Evolutionary conservation across 495 filamentous ascomycete species (phyloP).

Genomic region (Astrothelium subdiscretum): DNA sequence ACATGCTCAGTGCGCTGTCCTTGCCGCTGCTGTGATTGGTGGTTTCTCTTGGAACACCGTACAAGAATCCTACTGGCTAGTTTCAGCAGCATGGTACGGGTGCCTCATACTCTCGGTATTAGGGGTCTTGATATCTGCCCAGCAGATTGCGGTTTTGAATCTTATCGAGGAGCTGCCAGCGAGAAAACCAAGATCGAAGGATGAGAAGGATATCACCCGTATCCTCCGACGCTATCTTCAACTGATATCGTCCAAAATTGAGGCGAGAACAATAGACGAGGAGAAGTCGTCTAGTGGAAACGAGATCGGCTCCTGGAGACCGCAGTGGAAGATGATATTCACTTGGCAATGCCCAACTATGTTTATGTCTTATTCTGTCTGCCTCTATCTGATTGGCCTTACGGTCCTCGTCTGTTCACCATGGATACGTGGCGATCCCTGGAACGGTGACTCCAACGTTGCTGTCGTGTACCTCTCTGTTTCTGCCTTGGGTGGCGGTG

Average conservation of each 20-base stretch:
- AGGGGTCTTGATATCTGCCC: constrained; percentile 18
- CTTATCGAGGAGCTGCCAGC: constrained; percentile 10
- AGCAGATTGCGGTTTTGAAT: constrained; percentile 20
- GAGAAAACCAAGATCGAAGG: neutral
- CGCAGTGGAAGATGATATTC: constrained; percentile 23
- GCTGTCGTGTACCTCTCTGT: no score
- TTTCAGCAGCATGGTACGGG: constrained; percentile 21
- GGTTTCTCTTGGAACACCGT: constrained; percentile 24
- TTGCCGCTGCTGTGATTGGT: constrained; percentile 24
- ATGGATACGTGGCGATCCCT: constrained; percentile 7
- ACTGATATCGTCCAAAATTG: neutral
- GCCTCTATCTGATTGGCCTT: constrained; percentile 19
- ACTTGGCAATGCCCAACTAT: constrained; percentile 26
- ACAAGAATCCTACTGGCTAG: constrained; percentile 21
- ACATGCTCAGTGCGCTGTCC: constrained; percentile 16
- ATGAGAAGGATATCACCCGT: no score
- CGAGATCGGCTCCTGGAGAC: constrained; percentile 8
- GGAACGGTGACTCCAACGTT: constrained; percentile 1
- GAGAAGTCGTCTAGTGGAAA: neutral
- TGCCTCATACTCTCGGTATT: constrained; percentile 24
- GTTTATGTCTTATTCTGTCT: constrained; percentile 24
- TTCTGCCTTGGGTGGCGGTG: no score
- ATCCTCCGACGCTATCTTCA: neutral
- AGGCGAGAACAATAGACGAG: neutral
- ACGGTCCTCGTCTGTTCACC: constrained; percentile 24